Base-by-base conservation (phyloP, 2,329 filamentous ascomycete genomes). In the Rugonectria rugulosa region DNA sequence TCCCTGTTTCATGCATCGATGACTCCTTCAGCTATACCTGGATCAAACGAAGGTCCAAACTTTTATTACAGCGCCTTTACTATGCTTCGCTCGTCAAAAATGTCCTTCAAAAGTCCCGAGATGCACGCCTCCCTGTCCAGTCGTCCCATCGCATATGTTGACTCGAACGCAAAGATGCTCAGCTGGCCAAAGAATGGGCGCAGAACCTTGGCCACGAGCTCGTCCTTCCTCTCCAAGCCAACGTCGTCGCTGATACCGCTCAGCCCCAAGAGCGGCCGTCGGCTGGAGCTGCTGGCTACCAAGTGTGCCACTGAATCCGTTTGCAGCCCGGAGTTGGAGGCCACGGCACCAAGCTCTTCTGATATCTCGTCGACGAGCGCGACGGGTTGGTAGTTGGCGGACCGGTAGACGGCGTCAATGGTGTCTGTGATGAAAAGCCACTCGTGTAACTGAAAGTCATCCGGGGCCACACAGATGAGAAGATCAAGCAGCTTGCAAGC, bases 351-450 rank as follows among this genome's bases (percentile, higher is more conserved):
- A 2, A 97, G 79, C 52, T 88, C 87, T 63, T 96, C 91, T 0
- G 91, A 89, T 8, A 97, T 80, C 67, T 95, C 90, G 65, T 98
- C 95, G 1, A 90, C 89, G 5, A 98, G 82, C 3, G 91, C 91
- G 3, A 90, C 78, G 2, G 91, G 83, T 57, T 87, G 82, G 75
- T 88, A 88, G 46, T 80, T 78, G 12, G 85, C 76, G 0, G 91
- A 88, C 11, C 90, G 87, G 74, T 99, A 96, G 27, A 99, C 90
- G 1, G 95, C 93, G 67, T 99, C 95, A 61, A 97, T 93, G 12
- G 94, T 98, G 73, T 99, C 95, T 2, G 92, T 96, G 51, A 99
- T 88, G 73, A 97, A 99, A 4, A 98, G 85, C 95, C 95, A 99
- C 77, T 97, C 92, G 68, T 96, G 89, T n/a, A 98, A 84, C 73